Base-by-base conservation (phyloP, 1,139 yeast species). In the Taiozyma onychis region DNA sequence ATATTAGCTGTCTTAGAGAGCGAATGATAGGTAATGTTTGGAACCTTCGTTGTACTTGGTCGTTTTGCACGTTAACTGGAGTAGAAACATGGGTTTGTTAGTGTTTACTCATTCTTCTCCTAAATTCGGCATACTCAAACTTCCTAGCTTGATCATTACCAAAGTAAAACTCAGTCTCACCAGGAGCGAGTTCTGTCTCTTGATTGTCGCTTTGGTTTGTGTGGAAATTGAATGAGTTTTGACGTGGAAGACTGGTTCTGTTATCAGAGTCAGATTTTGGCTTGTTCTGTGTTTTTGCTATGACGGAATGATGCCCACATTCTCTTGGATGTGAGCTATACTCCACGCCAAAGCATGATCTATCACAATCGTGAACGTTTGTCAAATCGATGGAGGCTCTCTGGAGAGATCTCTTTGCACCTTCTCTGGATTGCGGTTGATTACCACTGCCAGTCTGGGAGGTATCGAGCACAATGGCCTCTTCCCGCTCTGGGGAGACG, bases 101-200 rank as follows among this genome's bases (percentile, higher is more conserved):
- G 16, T 37, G 41, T 18, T 37, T 37, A 14, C 41, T 37, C 57
- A 53, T 57, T 35, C 57, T 55, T 52, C 60, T 56, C 44, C 58
- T 59, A 44, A 54, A 59, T 27, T 57, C 58, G 13, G 55, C 57
- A 26, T 58, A 58, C 27, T 59, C 57, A 44, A 56, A 59, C n/a
- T 48, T 46, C 22, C 52, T 24, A 6, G 43, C 14, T 6, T 39
- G 16, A 13, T 39, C 41, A 37, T 11, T 37, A 37, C 24, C 41
- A 11, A 21, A 37, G 41, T 37, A 11, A 10, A 22, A 10, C 3
- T 37, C 41, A 18, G 41, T 4, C 3, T 37, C 41, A 8, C 41
- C 41, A 10, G 16, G 18, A 9, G 6, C 13, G 6, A 22, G 24
- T 11, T 11, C 41, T 16, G 2, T 37, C 14, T 37, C 41, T 10